phyloP scores from a whole-genome alignment of 1,139 yeast species.

The Zhuliangozyma blackwelliae region DNA sequence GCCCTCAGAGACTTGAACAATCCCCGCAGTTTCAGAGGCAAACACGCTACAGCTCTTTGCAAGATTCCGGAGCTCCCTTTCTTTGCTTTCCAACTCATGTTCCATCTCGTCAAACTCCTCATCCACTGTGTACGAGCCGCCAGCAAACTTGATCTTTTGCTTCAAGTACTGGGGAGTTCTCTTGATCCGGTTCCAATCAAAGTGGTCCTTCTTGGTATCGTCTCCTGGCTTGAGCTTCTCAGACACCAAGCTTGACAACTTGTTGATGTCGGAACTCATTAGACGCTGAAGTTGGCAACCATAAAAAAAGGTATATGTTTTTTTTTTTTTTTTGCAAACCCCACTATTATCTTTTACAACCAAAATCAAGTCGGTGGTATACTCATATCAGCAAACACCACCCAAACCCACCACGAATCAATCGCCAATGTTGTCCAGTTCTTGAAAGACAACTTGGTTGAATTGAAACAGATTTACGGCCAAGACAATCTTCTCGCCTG shows the following conservation, averaged over 20 bases:
- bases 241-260: constrained; percentile 10
- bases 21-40: constrained; percentile 9
- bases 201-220: constrained; percentile 11
- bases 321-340: neutral
- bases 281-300: neutral
- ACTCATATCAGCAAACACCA: no score
- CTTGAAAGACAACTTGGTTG: neutral
- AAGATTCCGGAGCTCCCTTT: constrained; percentile 11
- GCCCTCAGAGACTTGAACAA: constrained; percentile 14
- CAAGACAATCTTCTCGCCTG: constrained; percentile 12
- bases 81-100: constrained; percentile 8
- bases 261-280: constrained; percentile 9
- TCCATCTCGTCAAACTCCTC: constrained; percentile 32
- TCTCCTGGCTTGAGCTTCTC: constrained; percentile 17
- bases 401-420: no score
- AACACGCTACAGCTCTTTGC: constrained; percentile 14
- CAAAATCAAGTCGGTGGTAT: neutral
- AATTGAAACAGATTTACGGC: constrained; percentile 1
- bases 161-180: constrained; percentile 29
- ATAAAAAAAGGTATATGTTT: neutral
- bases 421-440: no score
- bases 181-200: constrained; percentile 26
- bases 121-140: constrained; percentile 28
- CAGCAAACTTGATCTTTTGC: constrained; percentile 26
- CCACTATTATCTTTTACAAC: neutral